Evolutionary conservation across 73 alveolate genomes (phyloP), one percentile per base, ranked within the genome.

Genomic region (Paramecium pentaurelia): DNA sequence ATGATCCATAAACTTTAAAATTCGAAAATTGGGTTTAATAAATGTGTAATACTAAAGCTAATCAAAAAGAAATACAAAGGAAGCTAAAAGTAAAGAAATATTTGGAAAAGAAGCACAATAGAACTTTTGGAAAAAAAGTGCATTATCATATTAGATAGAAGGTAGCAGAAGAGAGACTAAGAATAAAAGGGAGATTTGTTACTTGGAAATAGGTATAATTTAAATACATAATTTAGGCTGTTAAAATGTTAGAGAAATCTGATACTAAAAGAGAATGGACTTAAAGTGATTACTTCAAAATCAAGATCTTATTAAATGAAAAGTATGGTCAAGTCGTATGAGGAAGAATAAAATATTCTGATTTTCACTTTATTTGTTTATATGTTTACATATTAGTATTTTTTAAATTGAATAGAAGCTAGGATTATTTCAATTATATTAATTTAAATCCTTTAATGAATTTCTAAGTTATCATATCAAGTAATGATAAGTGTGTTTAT

Each of bases 171-270:
- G 94, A 80, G 9, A 88, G 94, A 71, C 32, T 88, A 12, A 68
- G 94, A 88, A 84, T 88, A 8, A 88, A 88, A 58, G 94, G 94
- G 27, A 88, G 94, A 71, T 88, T 88, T 34, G 94, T 88, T 6
- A 88, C 94, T 3, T 71, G 87, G 83, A 88, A 88, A 27, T n/a
- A 88, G 86, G 93, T 77, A 37, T 38, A 59, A 32, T 16, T 32
- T 14, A 12, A 12, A 68, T 28, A 68, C 12, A 37, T 75, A 6
- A 32, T 75, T 14, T 75, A 75, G 75, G 91, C 91, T 28, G 28
- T 80, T 32, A 80, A 80, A 25, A 80, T 80, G 91, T 64, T 80
- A 30, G 58, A 80, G 44, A 27, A 80, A 18, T 20, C 36, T 38
- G 47, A 80, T 0, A 44, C 47, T 1, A 80, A 80, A 32, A 80